phyloP scores from a whole-genome alignment of 176 grass and related monocot species.

The Ensete ventricosum region DNA sequence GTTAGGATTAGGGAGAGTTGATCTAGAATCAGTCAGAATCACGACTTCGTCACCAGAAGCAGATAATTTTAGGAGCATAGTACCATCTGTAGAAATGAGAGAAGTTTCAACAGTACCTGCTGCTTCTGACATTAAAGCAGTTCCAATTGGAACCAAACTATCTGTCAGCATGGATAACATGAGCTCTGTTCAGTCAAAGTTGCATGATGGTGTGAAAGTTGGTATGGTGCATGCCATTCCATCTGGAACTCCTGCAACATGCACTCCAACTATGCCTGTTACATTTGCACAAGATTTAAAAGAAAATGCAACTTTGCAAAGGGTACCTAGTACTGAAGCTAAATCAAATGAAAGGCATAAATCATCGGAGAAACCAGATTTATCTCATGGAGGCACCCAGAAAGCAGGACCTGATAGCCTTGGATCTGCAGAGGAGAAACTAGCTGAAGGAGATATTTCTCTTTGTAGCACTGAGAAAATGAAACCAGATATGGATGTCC shows the following conservation, averaged over 20 bases:
- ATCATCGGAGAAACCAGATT: background rate
- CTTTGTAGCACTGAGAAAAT: conserved; percentile 44
- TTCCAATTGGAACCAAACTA: conserved; percentile 21
- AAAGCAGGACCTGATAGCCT: conserved; percentile 23
- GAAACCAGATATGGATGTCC: conserved; percentile 25
- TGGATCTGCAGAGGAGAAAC: conserved; percentile 27
- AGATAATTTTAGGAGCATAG: conserved; percentile 18
- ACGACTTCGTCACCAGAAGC: conserved; percentile 25
- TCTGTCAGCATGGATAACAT: conserved; percentile 12
- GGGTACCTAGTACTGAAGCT: background rate
- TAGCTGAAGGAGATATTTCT: conserved; percentile 35
- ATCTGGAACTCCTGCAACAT: conserved; percentile 20
- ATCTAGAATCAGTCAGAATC: conserved; percentile 29
- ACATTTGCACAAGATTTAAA: conserved; percentile 34
- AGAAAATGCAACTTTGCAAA: conserved; percentile 8
- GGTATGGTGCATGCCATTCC: conserved; percentile 29
- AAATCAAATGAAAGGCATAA: background rate
- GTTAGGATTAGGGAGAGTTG: conserved; percentile 29
- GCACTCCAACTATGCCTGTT: conserved; percentile 31
- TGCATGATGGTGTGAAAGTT: conserved; percentile 25
- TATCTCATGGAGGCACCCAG: background rate
- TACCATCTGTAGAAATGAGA: conserved; percentile 24
- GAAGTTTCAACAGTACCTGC: conserved; percentile 20
- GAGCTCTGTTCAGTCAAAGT: conserved; percentile 27
- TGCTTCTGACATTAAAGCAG: conserved; percentile 28